A percentile compares a stretch with the other conserved stretches of the same genome.
Evolutionary conservation across 345 rosid species (phyloP).

Genomic region (Citrus maxima): DNA sequence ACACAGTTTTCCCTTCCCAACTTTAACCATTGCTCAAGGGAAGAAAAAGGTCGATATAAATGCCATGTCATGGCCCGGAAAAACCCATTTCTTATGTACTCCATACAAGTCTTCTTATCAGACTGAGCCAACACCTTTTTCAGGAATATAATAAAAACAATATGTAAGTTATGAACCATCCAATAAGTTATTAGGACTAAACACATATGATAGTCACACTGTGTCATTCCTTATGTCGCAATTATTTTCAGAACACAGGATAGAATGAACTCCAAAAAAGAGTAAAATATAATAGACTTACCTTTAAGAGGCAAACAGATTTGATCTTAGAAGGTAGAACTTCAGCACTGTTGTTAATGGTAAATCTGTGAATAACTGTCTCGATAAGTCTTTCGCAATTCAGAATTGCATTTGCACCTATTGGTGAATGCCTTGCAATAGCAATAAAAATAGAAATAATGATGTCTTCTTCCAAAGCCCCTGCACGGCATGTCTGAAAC

Average conservation of each 20-base stretch:
- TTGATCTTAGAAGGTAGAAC: slow-evolving; percentile 55
- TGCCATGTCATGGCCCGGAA: slow-evolving; percentile 65
- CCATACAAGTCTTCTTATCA: slow-evolving; percentile 52
- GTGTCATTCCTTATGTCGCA: neutral
- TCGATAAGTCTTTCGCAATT: slow-evolving; percentile 70
- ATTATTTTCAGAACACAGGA: neutral
- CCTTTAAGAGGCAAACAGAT: slow-evolving; percentile 71
- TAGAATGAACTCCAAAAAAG: neutral
- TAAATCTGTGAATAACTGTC: slow-evolving; percentile 58
- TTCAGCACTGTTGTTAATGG: slow-evolving; percentile 35
- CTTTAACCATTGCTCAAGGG: slow-evolving; percentile 70
- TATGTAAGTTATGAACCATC: neutral
- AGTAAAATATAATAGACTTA: slow-evolving; percentile 10
- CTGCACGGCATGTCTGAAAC: slow-evolving; percentile 55
- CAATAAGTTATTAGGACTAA: neutral
- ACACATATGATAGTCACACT: neutral
- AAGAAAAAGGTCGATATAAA: slow-evolving; percentile 54
- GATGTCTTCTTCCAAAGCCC: slow-evolving; percentile 55
- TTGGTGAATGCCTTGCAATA: slow-evolving; percentile 89
- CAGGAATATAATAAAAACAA: slow-evolving; percentile 1
- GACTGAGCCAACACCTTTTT: slow-evolving; percentile 70
- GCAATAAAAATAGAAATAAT: slow-evolving; percentile 55
- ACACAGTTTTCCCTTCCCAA: slow-evolving; percentile 68
- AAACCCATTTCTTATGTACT: slow-evolving; percentile 49
- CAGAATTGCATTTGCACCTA: slow-evolving; percentile 64